phyloP scores from a whole-genome alignment of 192 early-diverging fungal species.

The Gaertneriomyces semiglobifer region DNA sequence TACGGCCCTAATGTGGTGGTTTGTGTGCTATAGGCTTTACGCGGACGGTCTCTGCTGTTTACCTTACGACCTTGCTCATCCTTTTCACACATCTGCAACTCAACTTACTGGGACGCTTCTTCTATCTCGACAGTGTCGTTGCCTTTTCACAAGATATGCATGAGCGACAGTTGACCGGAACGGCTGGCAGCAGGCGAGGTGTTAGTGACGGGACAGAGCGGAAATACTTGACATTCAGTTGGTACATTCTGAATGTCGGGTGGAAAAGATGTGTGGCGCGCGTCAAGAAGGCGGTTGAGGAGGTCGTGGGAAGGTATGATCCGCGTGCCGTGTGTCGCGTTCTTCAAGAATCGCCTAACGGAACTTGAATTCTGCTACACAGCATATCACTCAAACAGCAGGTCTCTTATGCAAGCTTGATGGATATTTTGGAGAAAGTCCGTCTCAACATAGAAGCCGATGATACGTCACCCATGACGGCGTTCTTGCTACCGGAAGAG shows the following conservation, averaged over 20 bases:
- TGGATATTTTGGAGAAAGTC: conserved; percentile 31
- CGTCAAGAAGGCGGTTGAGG: conserved; percentile 66
- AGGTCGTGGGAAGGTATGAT: conserved; percentile 55
- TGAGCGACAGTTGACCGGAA: conserved; percentile 12
- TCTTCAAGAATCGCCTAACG: not conserved
- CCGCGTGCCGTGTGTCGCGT: not conserved
- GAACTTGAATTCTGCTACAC: not conserved
- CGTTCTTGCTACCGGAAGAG: conserved; percentile 59
- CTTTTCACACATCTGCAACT: conserved; percentile 83
- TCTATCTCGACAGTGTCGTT: conserved; percentile 59
- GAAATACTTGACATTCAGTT: conserved; percentile 83
- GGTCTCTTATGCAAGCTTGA: conserved; percentile 26
- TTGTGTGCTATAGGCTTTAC: conserved; percentile 65
- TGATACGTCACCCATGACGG: conserved; percentile 7
- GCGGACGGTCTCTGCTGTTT: conserved; percentile 78
- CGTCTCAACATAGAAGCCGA: conserved; percentile 30
- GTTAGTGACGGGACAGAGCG: conserved; percentile 63
- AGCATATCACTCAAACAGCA: conserved; percentile 40
- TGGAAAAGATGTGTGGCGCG: conserved; percentile 70
- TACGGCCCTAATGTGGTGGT: not conserved
- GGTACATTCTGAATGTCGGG: conserved; percentile 88
- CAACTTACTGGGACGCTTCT: conserved; percentile 85
- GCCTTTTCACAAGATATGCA: conserved; percentile 21
- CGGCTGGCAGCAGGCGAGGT: conserved; percentile 16
- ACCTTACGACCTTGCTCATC: conserved; percentile 81